Percentiles rank a stretch among this genome's conserved stretches.
Evolutionary conservation across 306 rosid species (phyloP).

Genomic region (Sphenostylis stenocarpa): DNA sequence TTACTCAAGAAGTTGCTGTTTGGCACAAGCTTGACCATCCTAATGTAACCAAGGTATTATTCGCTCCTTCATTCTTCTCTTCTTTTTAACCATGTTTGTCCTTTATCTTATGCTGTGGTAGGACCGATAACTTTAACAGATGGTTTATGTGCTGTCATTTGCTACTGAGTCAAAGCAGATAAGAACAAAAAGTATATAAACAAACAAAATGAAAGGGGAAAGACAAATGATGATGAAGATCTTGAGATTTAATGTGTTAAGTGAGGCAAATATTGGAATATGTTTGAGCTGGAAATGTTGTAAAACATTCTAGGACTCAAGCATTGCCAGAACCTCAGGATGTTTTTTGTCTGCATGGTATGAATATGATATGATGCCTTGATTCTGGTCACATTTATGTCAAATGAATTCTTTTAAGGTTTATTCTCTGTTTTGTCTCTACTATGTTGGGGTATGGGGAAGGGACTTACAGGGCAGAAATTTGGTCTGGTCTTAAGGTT

Average conservation of each 20-base stretch:
- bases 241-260: background rate
- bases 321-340: too few species aligned
- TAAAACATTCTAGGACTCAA: background rate
- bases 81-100: background rate
- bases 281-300: background rate
- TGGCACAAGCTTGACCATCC: constrained; percentile 99
- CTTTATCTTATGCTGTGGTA: constrained; percentile 2
- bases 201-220: background rate
- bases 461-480: background rate
- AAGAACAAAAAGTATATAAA: background rate
- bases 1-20: constrained; percentile 96
- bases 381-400: background rate
- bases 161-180: background rate
- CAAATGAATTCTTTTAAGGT: background rate
- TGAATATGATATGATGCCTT: background rate
- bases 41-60: constrained; percentile 85
- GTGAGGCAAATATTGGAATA: background rate
- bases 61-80: constrained; percentile 12
- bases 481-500: background rate
- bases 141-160: background rate
- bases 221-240: background rate
- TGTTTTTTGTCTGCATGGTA: background rate
- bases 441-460: background rate
- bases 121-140: background rate
- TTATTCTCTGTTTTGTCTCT: background rate